Evolutionary conservation across 108 stramenopile species (phyloP), one percentile per base, ranked within the genome.

Genomic region (Nitzschia putrida): DNA sequence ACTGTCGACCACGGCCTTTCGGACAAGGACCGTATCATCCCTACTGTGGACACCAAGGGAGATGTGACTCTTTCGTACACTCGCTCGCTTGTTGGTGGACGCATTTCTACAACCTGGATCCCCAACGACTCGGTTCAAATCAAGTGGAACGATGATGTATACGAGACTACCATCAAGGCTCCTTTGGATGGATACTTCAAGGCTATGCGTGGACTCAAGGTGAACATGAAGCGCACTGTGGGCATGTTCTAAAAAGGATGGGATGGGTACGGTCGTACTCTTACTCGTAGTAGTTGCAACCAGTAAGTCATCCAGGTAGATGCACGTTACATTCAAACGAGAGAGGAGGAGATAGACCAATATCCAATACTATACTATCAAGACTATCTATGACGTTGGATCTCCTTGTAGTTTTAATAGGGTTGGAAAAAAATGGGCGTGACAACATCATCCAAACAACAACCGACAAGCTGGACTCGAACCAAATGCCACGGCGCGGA

Each of bases 91-190:
- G 56, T 20, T 7, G 22, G 11, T 21, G 79, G 79, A 9, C 38
- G 23, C 5, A 38, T 87, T 11, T 75, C 81, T 2, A 75, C 80
- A 9, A 76, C 78, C 21, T 70, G 70, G 56, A 83, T 69, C 34
- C 80, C 82, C 26, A 71, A 81, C 39, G 78, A 81, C 47, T 73
- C 71, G 2, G 43, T 87, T 43, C 42, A 69, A 37, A 39, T 87
- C 25, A 57, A 79, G 42, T 87, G 80, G 80, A 26, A 53, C 12
- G 86, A 87, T 61, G 86, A 82, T 25, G 74, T 58, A 10, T 87
- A 80, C 72, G 64, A 72, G 25, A 83, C 86, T 8, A 84, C 59
- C 22, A 18, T 87, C 41, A 52, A 53, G 13, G 79, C 83, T 9
- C 86, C 86, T 6, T 45, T 83, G 56, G 76, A 82, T 47, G 79